A percentile compares a stretch with the other conserved stretches of the same genome.
These are phyloP conservation scores for Plasmodium fragile DNA, from an alignment of 169 alveolate species.

Conservation along the genomic window DNA sequence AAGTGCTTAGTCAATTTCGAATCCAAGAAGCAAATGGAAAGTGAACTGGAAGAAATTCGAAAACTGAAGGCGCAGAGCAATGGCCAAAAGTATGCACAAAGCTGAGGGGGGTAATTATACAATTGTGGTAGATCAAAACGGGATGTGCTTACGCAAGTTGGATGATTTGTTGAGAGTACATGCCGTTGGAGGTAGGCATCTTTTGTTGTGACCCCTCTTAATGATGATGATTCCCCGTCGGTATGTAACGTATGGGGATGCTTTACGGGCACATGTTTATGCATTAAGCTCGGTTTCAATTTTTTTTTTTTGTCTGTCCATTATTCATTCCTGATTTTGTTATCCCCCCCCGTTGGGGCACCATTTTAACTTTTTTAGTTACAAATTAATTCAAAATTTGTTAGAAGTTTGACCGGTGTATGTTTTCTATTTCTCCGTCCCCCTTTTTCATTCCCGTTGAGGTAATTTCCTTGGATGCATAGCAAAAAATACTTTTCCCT, in stretches of 20 bases:
- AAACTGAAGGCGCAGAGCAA: slow-evolving; percentile 33
- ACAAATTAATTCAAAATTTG: background rate
- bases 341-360: background rate
- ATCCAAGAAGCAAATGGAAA: slow-evolving; percentile 54
- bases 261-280: background rate
- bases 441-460: background rate
- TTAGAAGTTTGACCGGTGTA: background rate
- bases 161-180: background rate
- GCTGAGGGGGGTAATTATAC: background rate
- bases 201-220: background rate
- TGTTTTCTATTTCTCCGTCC: background rate
- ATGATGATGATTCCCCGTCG: background rate
- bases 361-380: background rate
- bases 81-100: background rate
- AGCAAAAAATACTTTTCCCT: background rate
- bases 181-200: background rate
- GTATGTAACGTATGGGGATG: background rate
- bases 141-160: background rate
- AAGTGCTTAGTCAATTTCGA: slow-evolving; percentile 50
- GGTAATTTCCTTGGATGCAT: background rate
- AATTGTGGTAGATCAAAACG: background rate
- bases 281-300: background rate
- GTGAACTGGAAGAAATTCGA: slow-evolving; percentile 58
- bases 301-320: background rate
- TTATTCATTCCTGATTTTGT: background rate